A percentile compares a stretch with the other conserved stretches of the same genome.
These are phyloP conservation scores for Arabidopsis hybrid DNA, from an alignment of 441 rosid genomes.

Conservation along the genomic window DNA sequence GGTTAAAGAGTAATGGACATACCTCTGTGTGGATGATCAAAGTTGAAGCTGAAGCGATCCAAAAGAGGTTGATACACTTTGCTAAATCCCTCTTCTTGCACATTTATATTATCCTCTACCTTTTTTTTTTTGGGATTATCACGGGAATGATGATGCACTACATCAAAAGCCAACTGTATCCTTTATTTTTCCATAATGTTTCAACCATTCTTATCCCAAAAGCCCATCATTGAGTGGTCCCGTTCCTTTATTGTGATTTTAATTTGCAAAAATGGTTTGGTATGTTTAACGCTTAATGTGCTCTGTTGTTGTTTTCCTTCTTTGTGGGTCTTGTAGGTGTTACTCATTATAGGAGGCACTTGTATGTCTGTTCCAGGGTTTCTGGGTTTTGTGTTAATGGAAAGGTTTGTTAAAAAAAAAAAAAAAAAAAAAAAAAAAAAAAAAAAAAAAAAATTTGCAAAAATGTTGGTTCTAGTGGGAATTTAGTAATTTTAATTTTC, in stretches of 20 bases:
- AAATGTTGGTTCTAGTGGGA: no score
- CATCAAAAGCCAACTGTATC: slow-evolving; percentile 20
- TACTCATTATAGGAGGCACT: no score
- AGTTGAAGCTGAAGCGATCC: slow-evolving; percentile 15
- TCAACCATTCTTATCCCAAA: slow-evolving; percentile 32
- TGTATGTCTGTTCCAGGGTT: no score
- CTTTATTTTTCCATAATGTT: slow-evolving; percentile 15
- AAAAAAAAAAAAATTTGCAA: no score
- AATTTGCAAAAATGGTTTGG: no score
- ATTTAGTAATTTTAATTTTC: not conserved
- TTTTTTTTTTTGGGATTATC: slow-evolving; percentile 3
- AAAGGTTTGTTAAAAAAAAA: no score
- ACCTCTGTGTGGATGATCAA: slow-evolving; percentile 33
- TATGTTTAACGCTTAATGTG: no score
- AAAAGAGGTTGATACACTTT: not conserved
- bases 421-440: no score
- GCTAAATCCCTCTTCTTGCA: not conserved
- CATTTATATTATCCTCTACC: slow-evolving; percentile 7
- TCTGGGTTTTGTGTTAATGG: no score
- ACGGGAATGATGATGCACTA: slow-evolving; percentile 33
- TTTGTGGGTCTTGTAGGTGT: no score
- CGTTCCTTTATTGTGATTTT: slow-evolving; percentile 19
- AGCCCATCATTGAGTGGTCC: slow-evolving; percentile 34
- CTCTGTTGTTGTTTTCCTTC: no score
- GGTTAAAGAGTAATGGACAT: slow-evolving; percentile 3